Evolutionary conservation across 345 rosid species (phyloP), one percentile per base, ranked within the genome.

Genomic region (Populus simonii): DNA sequence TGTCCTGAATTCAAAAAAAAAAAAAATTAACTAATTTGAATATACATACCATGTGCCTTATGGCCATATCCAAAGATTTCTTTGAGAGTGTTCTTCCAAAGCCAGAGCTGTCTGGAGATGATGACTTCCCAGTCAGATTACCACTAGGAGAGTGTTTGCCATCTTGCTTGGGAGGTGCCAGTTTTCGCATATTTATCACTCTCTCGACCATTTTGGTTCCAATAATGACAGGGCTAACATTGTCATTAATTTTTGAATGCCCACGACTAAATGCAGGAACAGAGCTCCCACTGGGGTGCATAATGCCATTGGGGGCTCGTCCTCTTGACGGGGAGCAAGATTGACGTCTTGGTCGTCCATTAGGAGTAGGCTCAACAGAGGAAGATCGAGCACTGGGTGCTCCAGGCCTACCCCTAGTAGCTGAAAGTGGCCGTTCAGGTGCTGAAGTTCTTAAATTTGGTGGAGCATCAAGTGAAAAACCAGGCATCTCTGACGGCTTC

Each of bases 401-500:
- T 81, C 98, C 98, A 25, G 98, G 97, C 83, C 99, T 91, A 23
- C 99, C 98, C 86, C 98, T 89, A 47, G 95, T 76, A 25, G 96
- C 96, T 74, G 99, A 96, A 82, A 91, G 92, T 69, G 99, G 98
- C 74, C 99, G 88, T 61, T 93, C 94, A 5, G 98, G 91, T 74
- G 89, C 70, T 53, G 98, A 80, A 51, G 99, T 96, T 81, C 98
- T 92, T 74, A 96, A 86, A 87, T 96, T 96, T 71, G 99, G 99
- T 55, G 99, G 98, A 70, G 97, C 92, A 80, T 93, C 98, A 72
- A 89, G 89, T 3, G 97, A 96, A 85, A 86, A 96, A 75, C 99
- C 99, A 51, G 98, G 98, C 97, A 96, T 96, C 83, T 93, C 94
- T n/a, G 98, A 91, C 27, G 97, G 99, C 82, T 92, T 96, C 99